Percentiles rank a stretch among this genome's conserved stretches.
Conservation (phyloP, 371 early-diverging fungal species). For the Blastocladiella emersonii region DNA sequence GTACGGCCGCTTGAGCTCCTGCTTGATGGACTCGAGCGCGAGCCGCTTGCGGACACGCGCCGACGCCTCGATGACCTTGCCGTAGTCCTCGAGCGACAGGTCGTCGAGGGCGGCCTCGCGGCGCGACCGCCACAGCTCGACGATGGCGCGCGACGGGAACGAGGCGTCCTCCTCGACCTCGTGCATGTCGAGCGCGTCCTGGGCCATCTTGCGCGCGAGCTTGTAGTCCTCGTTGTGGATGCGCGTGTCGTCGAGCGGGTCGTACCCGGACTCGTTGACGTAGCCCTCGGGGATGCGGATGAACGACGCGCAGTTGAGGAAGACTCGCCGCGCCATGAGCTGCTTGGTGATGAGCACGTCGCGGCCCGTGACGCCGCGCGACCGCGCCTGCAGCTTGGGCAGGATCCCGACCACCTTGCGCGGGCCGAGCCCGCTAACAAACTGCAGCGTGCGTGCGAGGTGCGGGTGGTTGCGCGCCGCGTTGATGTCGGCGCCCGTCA, state of each 20-base stretch:
- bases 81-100: conserved; percentile 80
- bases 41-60: conserved; percentile 61
- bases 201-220: conserved; percentile 91
- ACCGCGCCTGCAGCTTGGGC: conserved; percentile 31
- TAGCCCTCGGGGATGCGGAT: conserved; percentile 44
- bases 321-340: conserved; percentile 56
- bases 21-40: conserved; percentile 67
- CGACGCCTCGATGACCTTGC: conserved; percentile 57
- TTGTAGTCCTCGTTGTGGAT: conserved; percentile 93
- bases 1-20: conserved; percentile 74
- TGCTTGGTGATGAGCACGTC: conserved; percentile 53
- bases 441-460: conserved; percentile 56
- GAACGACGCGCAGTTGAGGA: conserved; percentile 87
- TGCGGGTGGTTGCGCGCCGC: conserved; percentile 52
- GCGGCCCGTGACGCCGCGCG: conserved; percentile 30
- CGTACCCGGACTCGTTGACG: conserved; percentile 39
- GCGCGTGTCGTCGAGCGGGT: conserved; percentile 81
- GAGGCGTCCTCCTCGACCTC: conserved; percentile 43
- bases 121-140: conserved; percentile 58
- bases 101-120: conserved; percentile 67
- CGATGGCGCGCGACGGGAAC: conserved; percentile 51
- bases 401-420: conserved; percentile 70
- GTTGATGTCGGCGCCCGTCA: conserved; percentile 81
- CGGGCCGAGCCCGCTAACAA: conserved; percentile 88
- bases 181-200: conserved; percentile 88